Percentiles rank a stretch among this genome's conserved stretches.
These are phyloP conservation scores for Coniella lustricola DNA, from an alignment of 2,329 filamentous ascomycete species.

Conservation along the genomic window DNA sequence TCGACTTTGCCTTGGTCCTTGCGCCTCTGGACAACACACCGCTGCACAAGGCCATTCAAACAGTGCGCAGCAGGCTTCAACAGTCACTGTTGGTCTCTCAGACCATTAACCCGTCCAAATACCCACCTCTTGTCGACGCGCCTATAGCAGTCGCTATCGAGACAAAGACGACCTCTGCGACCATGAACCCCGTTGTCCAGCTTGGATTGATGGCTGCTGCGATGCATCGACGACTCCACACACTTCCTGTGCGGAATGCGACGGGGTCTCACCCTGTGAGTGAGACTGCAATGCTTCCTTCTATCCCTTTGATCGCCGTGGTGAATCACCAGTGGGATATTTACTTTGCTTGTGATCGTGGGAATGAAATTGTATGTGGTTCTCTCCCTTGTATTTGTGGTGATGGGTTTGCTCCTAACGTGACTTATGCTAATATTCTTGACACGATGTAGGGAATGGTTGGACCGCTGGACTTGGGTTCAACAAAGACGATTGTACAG, in stretches of 20 bases:
- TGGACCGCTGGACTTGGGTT: too few species aligned
- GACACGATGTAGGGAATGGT: too few species aligned
- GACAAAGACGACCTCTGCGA: not conserved
- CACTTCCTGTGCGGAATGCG: not conserved
- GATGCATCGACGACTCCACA: not conserved
- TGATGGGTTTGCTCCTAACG: too few species aligned
- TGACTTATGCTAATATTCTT: too few species aligned
- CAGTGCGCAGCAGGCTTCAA: not conserved
- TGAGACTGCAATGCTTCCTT: not conserved
- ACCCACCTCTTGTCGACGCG: not conserved
- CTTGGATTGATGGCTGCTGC: not conserved
- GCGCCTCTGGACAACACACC: not conserved
- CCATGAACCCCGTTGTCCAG: not conserved
- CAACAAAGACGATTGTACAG: too few species aligned
- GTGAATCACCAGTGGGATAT: not conserved
- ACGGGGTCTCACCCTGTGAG: too few species aligned
- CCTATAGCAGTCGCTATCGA: not conserved
- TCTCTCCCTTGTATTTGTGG: too few species aligned
- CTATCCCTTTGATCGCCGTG: not conserved
- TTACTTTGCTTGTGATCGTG: not conserved
- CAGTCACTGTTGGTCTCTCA: not conserved
- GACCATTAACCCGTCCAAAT: not conserved
- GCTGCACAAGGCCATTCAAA: not conserved
- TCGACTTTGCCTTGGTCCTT: not conserved
- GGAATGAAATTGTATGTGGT: not conserved